Conservation (phyloP, 768 basidiomycete genomes). For the Tricholoma hemisulphureum region DNA sequence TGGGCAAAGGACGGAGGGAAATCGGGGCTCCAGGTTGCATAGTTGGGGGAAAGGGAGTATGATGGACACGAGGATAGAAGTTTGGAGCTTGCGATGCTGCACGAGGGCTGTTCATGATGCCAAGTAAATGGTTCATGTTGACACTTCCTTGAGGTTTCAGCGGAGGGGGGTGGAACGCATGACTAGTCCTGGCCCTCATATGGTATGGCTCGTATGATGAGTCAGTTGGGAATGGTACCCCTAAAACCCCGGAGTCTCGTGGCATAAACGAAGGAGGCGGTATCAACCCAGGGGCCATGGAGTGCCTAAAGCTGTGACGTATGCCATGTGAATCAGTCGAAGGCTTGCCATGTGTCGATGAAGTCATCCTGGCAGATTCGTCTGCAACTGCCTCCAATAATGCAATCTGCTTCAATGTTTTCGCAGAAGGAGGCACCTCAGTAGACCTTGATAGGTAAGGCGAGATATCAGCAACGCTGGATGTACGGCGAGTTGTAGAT, state of each 20-base stretch:
- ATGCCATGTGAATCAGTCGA: slow-evolving; percentile 5
- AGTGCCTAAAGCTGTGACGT: slow-evolving; percentile 8
- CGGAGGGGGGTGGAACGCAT: slow-evolving; percentile 37
- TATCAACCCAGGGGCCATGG: background rate
- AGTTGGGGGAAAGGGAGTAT: background rate
- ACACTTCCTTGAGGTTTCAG: slow-evolving; percentile 37
- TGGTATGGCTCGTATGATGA: slow-evolving; percentile 34
- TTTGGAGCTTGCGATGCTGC: slow-evolving; percentile 4
- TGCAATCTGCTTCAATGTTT: slow-evolving; percentile 66
- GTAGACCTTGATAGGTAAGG: slow-evolving; percentile 60
- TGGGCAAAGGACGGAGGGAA: background rate
- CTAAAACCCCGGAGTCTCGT: background rate
- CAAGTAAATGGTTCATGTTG: slow-evolving; percentile 49
- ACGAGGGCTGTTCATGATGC: slow-evolving; percentile 39
- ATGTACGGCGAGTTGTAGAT: background rate
- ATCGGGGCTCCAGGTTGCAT: background rate
- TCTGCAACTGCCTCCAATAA: slow-evolving; percentile 70
- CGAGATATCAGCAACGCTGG: slow-evolving; percentile 64
- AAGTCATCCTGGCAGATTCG: slow-evolving; percentile 66
- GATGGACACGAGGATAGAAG: background rate
- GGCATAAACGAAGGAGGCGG: background rate
- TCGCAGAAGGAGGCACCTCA: slow-evolving; percentile 57
- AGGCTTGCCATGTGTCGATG: slow-evolving; percentile 21
- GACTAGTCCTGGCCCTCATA: slow-evolving; percentile 48
- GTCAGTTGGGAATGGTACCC: background rate